These are phyloP conservation scores for Eucalyptus sp. DNA, from an alignment of 345 rosid genomes.

Conservation along the genomic window DNA sequence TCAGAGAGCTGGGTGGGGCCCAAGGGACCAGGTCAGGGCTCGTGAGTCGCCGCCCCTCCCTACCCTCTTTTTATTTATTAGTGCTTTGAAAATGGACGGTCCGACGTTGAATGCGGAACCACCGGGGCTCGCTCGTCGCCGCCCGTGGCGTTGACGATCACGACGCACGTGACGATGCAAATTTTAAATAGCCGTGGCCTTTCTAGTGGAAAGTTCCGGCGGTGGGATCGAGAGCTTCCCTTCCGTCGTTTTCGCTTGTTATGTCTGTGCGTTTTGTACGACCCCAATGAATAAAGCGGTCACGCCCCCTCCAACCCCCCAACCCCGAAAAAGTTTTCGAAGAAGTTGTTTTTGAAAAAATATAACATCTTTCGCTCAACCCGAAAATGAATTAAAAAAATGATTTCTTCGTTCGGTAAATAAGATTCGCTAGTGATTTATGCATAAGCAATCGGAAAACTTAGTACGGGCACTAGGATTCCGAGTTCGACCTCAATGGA, in stretches of 20 bases:
- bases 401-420: background rate
- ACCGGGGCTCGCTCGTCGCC: background rate
- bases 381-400: background rate
- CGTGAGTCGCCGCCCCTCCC: background rate
- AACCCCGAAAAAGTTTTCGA: rapidly evolving
- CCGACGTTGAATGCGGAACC: background rate
- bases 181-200: background rate
- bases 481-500: rapidly evolving
- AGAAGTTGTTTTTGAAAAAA: no score
- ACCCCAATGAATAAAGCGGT: rapidly evolving
- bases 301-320: no score
- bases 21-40: background rate
- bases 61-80: background rate
- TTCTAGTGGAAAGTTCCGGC: background rate
- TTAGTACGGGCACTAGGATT: rapidly evolving
- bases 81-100: background rate
- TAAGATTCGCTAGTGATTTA: rapidly evolving
- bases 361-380: no score
- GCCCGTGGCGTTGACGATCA: background rate
- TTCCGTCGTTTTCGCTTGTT: background rate
- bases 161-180: no score
- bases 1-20: background rate
- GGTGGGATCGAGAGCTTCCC: background rate
- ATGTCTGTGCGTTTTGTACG: background rate
- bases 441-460: rapidly evolving